These are phyloP conservation scores for Aspergillus fischeri DNA, from an alignment of 2,329 filamentous ascomycete genomes.

Conservation along the genomic window DNA sequence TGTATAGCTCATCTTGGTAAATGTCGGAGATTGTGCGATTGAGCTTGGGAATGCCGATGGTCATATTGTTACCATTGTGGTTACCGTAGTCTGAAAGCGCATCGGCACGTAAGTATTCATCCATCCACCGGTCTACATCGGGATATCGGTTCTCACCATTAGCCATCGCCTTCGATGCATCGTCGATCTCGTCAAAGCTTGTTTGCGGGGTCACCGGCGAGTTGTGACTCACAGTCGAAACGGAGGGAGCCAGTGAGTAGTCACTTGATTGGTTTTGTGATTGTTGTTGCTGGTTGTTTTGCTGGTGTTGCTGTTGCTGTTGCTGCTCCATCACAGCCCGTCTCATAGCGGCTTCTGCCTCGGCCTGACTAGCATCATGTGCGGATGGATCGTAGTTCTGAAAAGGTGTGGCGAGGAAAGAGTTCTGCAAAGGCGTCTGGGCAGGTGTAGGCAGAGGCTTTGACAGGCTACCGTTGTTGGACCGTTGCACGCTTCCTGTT, in stretches of 20 bases:
- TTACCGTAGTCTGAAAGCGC: constrained; percentile 52
- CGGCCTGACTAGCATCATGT: constrained; percentile 40
- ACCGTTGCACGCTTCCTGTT: constrained; percentile 39
- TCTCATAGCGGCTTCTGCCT: constrained; percentile 59
- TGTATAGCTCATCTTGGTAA: constrained; percentile 81
- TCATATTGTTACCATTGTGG: constrained; percentile 27
- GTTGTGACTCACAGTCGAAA: constrained; percentile 58
- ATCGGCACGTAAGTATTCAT: constrained; percentile 65
- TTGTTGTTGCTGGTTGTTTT: constrained; percentile 29
- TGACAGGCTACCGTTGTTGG: constrained; percentile 39
- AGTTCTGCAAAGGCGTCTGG: constrained; percentile 51
- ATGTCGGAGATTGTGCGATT: constrained; percentile 82
- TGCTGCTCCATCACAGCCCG: constrained; percentile 52
- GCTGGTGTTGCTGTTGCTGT: constrained; percentile 28
- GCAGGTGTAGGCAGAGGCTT: constrained; percentile 55
- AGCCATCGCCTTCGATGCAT: constrained; percentile 45
- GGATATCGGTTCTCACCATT: constrained; percentile 51
- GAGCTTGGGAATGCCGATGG: constrained; percentile 64
- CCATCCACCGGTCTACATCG: constrained; percentile 47
- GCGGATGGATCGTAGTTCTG: constrained; percentile 43
- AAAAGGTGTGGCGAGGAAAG: constrained; percentile 46
- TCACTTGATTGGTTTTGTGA: constrained; percentile 41
- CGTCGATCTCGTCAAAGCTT: constrained; percentile 51
- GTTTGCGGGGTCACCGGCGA: constrained; percentile 60
- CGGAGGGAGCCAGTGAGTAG: constrained; percentile 53